Base-by-base conservation (phyloP, 169 alveolate species). In the Eimeria sp. region DNA sequence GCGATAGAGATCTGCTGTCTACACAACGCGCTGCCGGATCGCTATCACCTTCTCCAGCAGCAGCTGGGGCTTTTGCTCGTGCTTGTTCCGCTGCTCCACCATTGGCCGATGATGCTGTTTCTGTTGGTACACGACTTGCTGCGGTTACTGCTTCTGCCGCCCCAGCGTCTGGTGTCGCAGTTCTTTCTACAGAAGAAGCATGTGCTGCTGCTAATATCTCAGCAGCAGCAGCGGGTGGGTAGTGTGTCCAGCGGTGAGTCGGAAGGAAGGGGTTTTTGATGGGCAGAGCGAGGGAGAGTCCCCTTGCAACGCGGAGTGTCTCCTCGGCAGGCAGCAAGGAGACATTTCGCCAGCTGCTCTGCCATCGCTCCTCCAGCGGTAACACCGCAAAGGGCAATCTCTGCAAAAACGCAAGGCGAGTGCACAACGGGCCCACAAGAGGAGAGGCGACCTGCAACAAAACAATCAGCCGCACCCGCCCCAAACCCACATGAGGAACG, bases 351-450 rank as follows among this genome's bases (percentile, higher is more conserved):
- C 78, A 67, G 14, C 78, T 25, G 22, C 16, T 14, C n/a, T 20
- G 30, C 78, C 78, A 67, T 25, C 43, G 78, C 16, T 67, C 78
- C 43, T 67, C 78, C n/a, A 67, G 43, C 78, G 78, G 78, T 30
- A 67, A 30, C 3, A 67, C 78, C 16, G 78, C 30, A 67, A 14
- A 67, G 1, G 78, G 78, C 78, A 67, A 20, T 14, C 78, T 13
- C 30, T n/a, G 78, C 14, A 67, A 20, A n/a, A 25, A 30, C 47
- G 78, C 78, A 13, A 67, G 43, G n/a, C 78, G 78, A n/a, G 16
- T 67, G 78, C 78, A 67, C 47, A 67, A 25, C 13, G 78, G 78
- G 47, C 47, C 78, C 43, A 67, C 43, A 0, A 67, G 78, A 67
- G 78, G 78, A 67, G 47, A n/a, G 30, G 30, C 78, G 13, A 67